Base-by-base conservation (phyloP, 768 basidiomycete genomes). In the Boletus rufocinnamomeus region DNA sequence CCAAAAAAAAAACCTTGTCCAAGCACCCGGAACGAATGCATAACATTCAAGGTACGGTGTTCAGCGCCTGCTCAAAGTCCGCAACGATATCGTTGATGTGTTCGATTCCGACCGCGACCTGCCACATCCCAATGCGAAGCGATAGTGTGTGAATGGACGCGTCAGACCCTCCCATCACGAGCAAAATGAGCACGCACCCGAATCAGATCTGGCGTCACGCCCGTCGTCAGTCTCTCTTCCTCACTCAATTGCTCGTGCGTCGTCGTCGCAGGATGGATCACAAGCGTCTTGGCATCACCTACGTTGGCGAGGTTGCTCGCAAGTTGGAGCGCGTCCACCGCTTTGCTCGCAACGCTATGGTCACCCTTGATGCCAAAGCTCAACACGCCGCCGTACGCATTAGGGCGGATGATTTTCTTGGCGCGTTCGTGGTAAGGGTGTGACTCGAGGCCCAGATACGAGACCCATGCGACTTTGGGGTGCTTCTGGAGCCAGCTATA, bases 261-360 rank as follows among this genome's bases (percentile, higher is more conserved):
- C 45, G 86, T 85, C 17, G 77, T 74, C 14, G 77, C 77, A 1
- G 85, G 84, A 59, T 84, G 82, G 54, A 87, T 84, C 28, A 84
- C 83, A 4, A 87, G 77, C 10, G 83, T 85, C 73, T 87, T 86
- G 23, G 83, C 79, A 47, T 84, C 82, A 1, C 86, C 87, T 27
- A 90, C 86, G 65, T 91, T 91, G 14, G 87, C 88, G 10, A 91
- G 78, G 66, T 90, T 75, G 64, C 86, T 88, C 19, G 86, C 87
- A 6, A 93, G 78, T 65, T 80, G 83, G 57, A 94, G 77, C 60
- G 72, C 79, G 63, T 94, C 91, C 16, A 93, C 87, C 34, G 88
- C 77, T 56, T 78, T 78, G 74, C 80, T 83, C 8, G 85, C 87
- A 2, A 66, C 69, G 50, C 73, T 69, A 2, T 75, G 74, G 51